These are phyloP conservation scores for Meira nashicola DNA, from an alignment of 1,284 basidiomycete genomes.

Conservation along the genomic window DNA sequence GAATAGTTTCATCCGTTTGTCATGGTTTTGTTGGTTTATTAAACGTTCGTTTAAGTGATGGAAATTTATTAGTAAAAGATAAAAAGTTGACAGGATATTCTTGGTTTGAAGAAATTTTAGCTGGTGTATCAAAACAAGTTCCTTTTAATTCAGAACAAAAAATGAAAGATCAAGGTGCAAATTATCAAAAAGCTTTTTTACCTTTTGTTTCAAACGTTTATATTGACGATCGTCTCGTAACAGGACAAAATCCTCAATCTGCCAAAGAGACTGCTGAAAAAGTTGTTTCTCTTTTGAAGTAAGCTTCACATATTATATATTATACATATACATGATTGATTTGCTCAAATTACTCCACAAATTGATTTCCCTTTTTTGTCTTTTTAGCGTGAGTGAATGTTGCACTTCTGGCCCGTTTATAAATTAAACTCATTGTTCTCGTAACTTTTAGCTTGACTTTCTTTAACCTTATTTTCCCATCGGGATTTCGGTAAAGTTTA, in stretches of 20 bases:
- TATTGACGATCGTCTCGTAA: background rate
- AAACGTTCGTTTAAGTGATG: background rate
- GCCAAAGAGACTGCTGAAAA: background rate
- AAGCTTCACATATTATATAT: too few species aligned
- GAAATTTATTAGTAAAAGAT: background rate
- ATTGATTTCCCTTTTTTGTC: too few species aligned
- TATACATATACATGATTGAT: too few species aligned
- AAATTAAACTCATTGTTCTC: too few species aligned
- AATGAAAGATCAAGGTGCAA: background rate
- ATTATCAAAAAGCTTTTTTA: background rate
- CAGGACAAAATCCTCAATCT: background rate
- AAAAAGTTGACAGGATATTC: background rate
- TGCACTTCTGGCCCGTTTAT: too few species aligned
- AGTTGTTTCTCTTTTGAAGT: background rate
- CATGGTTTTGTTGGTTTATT: conserved; percentile 11
- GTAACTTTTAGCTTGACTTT: too few species aligned
- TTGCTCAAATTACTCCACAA: too few species aligned
- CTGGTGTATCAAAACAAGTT: background rate
- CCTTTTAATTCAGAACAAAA: background rate
- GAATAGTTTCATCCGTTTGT: conserved; percentile 23
- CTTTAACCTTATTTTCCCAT: too few species aligned
- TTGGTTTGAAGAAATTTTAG: background rate
- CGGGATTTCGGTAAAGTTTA: too few species aligned
- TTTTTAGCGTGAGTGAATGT: too few species aligned
- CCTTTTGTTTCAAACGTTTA: background rate